phyloP scores from a whole-genome alignment of 2,329 filamentous ascomycete species.

The Sarocladium brachiariae region DNA sequence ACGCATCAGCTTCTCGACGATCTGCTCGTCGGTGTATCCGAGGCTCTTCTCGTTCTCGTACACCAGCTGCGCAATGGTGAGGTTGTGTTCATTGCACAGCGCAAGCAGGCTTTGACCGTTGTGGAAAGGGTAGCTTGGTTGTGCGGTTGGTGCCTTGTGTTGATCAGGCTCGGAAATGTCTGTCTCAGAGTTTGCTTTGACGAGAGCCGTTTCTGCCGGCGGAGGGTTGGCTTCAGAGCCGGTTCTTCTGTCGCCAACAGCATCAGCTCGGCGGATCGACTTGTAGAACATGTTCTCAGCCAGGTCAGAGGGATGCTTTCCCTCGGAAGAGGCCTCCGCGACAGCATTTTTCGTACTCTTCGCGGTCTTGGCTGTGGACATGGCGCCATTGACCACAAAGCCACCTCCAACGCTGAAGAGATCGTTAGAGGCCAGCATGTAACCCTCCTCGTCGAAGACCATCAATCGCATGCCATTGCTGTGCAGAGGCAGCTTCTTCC shows the following conservation, averaged over 20 bases:
- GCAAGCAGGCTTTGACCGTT: slow-evolving; percentile 38
- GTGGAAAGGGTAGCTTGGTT: slow-evolving; percentile 40
- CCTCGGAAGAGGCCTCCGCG: slow-evolving; percentile 11
- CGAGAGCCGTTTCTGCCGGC: neutral
- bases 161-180: slow-evolving; percentile 15
- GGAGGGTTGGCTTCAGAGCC: slow-evolving; percentile 23
- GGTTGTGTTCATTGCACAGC: slow-evolving; percentile 41
- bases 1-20: slow-evolving; percentile 37
- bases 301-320: slow-evolving; percentile 37
- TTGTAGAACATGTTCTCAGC: slow-evolving; percentile 47
- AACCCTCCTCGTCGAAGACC: slow-evolving; percentile 41
- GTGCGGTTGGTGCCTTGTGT: slow-evolving; percentile 17
- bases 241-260: slow-evolving; percentile 36
- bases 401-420: slow-evolving; percentile 46
- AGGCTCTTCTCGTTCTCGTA: slow-evolving; percentile 47
- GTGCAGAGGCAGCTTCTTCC: slow-evolving; percentile 41
- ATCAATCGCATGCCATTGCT: slow-evolving; percentile 47
- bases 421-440: slow-evolving; percentile 41
- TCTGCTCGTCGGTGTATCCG: slow-evolving; percentile 42
- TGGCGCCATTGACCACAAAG: slow-evolving; percentile 43
- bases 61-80: slow-evolving; percentile 44
- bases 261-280: slow-evolving; percentile 39
- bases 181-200: slow-evolving; percentile 2
- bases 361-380: slow-evolving; percentile 30
- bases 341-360: slow-evolving; percentile 16